phyloP scores from a whole-genome alignment of 2,329 filamentous ascomycete genomes.

The Leptographium galeiforme region DNA sequence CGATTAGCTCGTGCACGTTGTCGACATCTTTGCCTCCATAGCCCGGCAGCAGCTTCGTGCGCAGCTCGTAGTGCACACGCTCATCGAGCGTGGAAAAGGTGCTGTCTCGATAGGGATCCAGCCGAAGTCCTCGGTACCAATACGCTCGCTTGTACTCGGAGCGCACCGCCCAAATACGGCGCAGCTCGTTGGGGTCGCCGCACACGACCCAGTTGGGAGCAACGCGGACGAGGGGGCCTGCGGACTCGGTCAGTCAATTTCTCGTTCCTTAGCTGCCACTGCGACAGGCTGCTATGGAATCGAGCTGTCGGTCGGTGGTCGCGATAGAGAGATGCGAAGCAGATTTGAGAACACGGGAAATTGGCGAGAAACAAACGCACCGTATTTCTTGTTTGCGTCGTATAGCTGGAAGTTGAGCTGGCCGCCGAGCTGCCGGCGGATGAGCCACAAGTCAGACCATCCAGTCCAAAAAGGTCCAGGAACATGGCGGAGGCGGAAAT shows the following conservation, averaged over 20 bases:
- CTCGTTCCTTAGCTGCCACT: too few relatives aligned
- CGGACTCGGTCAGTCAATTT: background rate
- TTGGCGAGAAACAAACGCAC: slow-evolving; percentile 2
- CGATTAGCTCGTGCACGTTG: slow-evolving; percentile 22
- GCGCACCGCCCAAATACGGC: slow-evolving; percentile 17
- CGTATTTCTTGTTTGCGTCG: slow-evolving; percentile 13
- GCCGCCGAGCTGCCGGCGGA: slow-evolving; percentile 15
- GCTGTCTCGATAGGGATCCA: slow-evolving; percentile 37
- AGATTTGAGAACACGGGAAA: too few relatives aligned
- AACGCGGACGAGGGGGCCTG: slow-evolving; percentile 17
- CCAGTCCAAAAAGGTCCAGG: slow-evolving; percentile 15
- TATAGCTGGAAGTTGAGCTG: slow-evolving; percentile 14
- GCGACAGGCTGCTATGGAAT: too few relatives aligned
- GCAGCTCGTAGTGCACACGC: slow-evolving; percentile 23
- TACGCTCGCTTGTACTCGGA: slow-evolving; percentile 14
- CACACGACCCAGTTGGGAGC: slow-evolving; percentile 18
- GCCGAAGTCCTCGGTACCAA: slow-evolving; percentile 34
- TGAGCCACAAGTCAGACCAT: slow-evolving; percentile 19
- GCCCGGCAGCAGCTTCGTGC: slow-evolving; percentile 21
- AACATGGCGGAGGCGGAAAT: slow-evolving; percentile 15
- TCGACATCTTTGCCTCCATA: slow-evolving; percentile 19
- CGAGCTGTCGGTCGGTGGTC: too few relatives aligned
- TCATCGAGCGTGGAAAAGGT: slow-evolving; percentile 36
- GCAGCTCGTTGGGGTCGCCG: slow-evolving; percentile 16
- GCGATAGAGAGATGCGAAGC: too few relatives aligned